Evolutionary conservation across 805 yeast genomes (phyloP).

Genomic region (Middelhovenomyces tepae): DNA sequence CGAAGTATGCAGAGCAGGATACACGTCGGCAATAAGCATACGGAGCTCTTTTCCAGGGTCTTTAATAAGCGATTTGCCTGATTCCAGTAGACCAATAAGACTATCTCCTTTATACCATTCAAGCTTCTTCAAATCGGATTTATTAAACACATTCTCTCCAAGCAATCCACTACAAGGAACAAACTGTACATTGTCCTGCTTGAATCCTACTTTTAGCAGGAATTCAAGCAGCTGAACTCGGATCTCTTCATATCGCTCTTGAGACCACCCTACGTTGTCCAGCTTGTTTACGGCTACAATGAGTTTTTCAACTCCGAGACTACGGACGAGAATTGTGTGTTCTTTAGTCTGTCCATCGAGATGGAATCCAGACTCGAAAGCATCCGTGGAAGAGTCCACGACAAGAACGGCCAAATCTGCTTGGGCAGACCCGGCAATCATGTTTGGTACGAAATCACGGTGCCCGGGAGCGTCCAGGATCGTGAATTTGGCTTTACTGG

Average conservation of each 20-base stretch:
- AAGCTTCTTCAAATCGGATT: conserved; percentile 21
- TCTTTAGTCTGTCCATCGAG: conserved; percentile 72
- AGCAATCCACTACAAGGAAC: conserved; percentile 63
- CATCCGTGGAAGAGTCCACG: conserved; percentile 55
- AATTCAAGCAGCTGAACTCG: conserved; percentile 40
- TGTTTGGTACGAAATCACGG: conserved; percentile 72
- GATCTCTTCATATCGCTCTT: conserved; percentile 45
- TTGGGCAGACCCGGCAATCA: conserved; percentile 76
- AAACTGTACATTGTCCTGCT: conserved; percentile 33
- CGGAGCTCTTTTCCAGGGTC: conserved; percentile 39
- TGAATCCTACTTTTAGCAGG: conserved; percentile 45
- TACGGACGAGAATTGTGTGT: conserved; percentile 60
- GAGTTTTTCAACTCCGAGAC: conserved; percentile 53
- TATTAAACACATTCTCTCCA: conserved; percentile 56
- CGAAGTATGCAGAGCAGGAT: conserved; percentile 38
- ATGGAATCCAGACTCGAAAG: conserved; percentile 61
- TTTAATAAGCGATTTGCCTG: conserved; percentile 19
- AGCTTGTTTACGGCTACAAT: conserved; percentile 63
- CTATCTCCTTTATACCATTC: conserved; percentile 43
- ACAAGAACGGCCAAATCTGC: conserved; percentile 70
- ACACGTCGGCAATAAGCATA: conserved; percentile 57
- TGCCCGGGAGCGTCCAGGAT: conserved; percentile 85
- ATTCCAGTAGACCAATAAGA: conserved; percentile 17
- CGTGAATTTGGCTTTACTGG: conserved; percentile 45
- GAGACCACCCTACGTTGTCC: conserved; percentile 53